These are phyloP conservation scores for Theileria sp. DNA, from an alignment of 169 alveolate genomes.

Conservation along the genomic window DNA sequence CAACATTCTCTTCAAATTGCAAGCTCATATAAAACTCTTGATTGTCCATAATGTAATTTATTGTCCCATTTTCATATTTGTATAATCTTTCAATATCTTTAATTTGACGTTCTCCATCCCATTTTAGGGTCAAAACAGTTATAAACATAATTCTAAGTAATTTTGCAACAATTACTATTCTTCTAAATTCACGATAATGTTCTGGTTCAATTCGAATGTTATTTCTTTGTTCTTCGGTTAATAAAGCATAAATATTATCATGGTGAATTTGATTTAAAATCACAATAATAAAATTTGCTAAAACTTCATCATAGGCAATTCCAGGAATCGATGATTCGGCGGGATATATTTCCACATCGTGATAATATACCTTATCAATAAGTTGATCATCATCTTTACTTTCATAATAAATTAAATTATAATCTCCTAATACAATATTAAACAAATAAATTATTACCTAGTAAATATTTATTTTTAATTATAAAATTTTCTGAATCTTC, in stretches of 20 bases:
- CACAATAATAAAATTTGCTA: background rate
- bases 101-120: background rate
- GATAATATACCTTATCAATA: background rate
- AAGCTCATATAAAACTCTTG: background rate
- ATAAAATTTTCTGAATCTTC: background rate
- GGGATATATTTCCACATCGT: background rate
- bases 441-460: background rate
- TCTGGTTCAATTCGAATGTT: too few relatives aligned
- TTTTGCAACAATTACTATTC: too few relatives aligned
- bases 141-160: background rate
- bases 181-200: too few relatives aligned
- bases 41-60: background rate
- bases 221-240: too few relatives aligned
- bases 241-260: too few relatives aligned
- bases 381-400: background rate
- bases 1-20: background rate
- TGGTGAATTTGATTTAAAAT: background rate
- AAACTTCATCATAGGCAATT: background rate
- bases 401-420: background rate
- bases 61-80: background rate
- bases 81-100: background rate
- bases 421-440: too few relatives aligned
- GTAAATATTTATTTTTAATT: background rate
- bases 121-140: too few relatives aligned
- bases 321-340: background rate